These are phyloP conservation scores for Pleurotus platypus DNA, from an alignment of 768 basidiomycete species.

Conservation along the genomic window DNA sequence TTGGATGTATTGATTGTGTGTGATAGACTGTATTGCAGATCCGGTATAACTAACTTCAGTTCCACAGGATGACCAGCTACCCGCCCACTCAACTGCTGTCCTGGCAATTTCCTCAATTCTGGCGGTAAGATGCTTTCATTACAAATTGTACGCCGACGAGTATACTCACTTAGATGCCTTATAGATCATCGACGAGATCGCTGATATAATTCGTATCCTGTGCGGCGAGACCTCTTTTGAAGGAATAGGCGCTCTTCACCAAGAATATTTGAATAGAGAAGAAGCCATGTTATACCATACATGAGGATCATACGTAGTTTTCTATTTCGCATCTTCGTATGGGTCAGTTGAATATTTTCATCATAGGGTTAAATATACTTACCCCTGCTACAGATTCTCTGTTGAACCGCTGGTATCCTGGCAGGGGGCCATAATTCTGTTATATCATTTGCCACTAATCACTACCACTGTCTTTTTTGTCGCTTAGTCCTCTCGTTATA, in stretches of 20 bases:
- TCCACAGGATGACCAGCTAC: constrained; percentile 29
- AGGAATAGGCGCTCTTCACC: constrained; percentile 33
- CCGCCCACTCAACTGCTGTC: constrained; percentile 40
- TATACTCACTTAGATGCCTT: not conserved
- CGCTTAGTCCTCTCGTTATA: no score
- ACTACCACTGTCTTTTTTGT: no score
- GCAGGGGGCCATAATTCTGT: no score
- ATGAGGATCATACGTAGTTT: no score
- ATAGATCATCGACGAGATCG: constrained; percentile 39
- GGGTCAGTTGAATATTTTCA: no score
- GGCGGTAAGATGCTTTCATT: constrained; percentile 20
- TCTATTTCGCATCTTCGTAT: no score
- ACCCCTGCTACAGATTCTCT: no score
- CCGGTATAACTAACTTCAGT: no score
- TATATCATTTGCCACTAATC: no score
- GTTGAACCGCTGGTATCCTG: no score
- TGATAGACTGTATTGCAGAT: not conserved
- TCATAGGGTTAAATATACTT: no score
- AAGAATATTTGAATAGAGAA: constrained; percentile 33
- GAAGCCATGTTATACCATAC: constrained; percentile 17
- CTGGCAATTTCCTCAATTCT: constrained; percentile 38
- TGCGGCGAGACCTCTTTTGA: constrained; percentile 38
- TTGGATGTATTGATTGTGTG: constrained; percentile 34
- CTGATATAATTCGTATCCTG: constrained; percentile 32
- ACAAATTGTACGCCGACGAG: no score